Base-by-base conservation (phyloP, 805 yeast genomes). In the Nakazawaea ishiwadae region DNA sequence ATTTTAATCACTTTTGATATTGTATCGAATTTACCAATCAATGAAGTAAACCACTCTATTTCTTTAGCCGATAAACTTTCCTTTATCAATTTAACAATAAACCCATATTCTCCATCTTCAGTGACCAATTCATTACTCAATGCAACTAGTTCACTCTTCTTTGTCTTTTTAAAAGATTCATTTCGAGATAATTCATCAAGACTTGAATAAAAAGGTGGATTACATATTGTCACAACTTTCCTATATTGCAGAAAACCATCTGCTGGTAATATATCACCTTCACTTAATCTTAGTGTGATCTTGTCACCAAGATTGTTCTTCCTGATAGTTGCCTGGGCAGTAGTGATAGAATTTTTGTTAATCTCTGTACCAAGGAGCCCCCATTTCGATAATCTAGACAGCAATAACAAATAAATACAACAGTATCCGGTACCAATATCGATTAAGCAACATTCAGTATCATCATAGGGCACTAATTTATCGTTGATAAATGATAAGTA, bases 381-480 rank as follows among this genome's bases (percentile, higher is more conserved):
- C 61, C 60, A 5, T 37, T 41, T 19, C 37, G 32, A 19, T 42
- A 50, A 11, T 55, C 18, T 14, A 48, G 45, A 20, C 56, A 44
- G 5, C 24, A 75, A 44, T 1, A 75, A 41, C 2, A 77, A 68
- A 50, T 74, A 75, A 1, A 75, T 67, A 4, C 70, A 70, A 31
- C 67, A 57, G 17, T 69, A 67, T 1, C 81, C 79, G 0, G 75
- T 68, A 1, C 81, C 81, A 14, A 72, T 57, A 46, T 73, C 77
- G n/a, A 69, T 37, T n/a, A 45, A 20, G 8, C 16, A 19, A 5
- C 9, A 10, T 28, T 21, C 18, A 11, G 31, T 36, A 5, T 31
- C 37, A 5, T 47, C 27, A 14, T 19, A 32, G 3, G 12, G 2
- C 7, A 4, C 33, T 4, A 37, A 17, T 2, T 18, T 6, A 0